Evolutionary conservation across 495 filamentous ascomycete genomes (phyloP).

Genomic region (Aspergillus egyptiacus): DNA sequence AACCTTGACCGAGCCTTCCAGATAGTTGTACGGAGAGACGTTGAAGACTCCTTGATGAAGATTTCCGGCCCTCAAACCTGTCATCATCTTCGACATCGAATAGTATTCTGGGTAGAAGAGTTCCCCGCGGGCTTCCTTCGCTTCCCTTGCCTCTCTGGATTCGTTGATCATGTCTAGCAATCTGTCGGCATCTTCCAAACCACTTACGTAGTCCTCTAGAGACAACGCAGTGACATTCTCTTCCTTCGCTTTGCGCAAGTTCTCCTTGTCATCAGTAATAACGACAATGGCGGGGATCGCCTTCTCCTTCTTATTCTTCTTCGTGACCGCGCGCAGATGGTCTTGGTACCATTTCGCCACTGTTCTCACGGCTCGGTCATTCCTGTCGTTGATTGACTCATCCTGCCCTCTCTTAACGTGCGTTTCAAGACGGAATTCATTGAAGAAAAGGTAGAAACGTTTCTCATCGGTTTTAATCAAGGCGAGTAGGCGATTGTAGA

Average conservation of each 20-base stretch:
- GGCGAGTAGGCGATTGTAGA: constrained; percentile 87
- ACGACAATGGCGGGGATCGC: constrained; percentile 76
- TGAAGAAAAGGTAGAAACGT: constrained; percentile 97
- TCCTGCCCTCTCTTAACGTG: constrained; percentile 66
- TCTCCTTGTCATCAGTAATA: constrained; percentile 87
- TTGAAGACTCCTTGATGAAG: constrained; percentile 93
- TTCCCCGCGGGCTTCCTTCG: constrained; percentile 58
- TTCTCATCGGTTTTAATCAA: constrained; percentile 93
- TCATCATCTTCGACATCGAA: constrained; percentile 89
- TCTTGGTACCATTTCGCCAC: constrained; percentile 85
- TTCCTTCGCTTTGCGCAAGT: constrained; percentile 71
- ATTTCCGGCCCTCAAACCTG: constrained; percentile 75
- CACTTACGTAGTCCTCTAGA: constrained; percentile 71
- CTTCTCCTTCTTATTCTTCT: constrained; percentile 51
- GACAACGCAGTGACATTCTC: constrained; percentile 64
- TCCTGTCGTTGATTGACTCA: constrained; percentile 93
- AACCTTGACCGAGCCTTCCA: constrained; percentile 87
- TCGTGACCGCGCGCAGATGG: constrained; percentile 58
- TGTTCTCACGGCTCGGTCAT: constrained; percentile 83
- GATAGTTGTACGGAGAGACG: constrained; percentile 94
- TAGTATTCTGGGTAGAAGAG: constrained; percentile 80
- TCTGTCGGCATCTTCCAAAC: constrained; percentile 73
- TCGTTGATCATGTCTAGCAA: constrained; percentile 94
- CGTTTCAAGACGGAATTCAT: constrained; percentile 92
- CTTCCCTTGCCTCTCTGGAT: constrained; percentile 57